A percentile compares a stretch with the other conserved stretches of the same genome.
These are phyloP conservation scores for Grifola frondosa DNA, from an alignment of 1,284 basidiomycete genomes.

Conservation along the genomic window DNA sequence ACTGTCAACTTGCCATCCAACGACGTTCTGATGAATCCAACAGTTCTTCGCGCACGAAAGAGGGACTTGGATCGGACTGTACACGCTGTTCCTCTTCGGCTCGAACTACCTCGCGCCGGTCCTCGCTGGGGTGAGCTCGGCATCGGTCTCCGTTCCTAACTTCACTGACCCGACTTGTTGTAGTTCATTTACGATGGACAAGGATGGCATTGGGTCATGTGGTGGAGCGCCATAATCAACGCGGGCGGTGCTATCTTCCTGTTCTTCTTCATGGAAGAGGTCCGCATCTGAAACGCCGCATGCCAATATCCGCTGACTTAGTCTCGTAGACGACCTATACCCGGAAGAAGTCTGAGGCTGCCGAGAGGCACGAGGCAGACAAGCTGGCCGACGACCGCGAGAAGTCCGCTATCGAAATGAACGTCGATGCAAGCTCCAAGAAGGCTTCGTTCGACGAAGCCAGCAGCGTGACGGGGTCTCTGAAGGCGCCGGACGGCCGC, in stretches of 20 bases:
- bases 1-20: background rate
- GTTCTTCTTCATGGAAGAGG: background rate
- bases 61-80: background rate
- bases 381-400: too few relatives aligned
- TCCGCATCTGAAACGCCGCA: background rate
- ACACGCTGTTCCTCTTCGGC: background rate
- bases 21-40: background rate
- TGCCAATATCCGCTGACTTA: too few relatives aligned
- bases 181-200: conserved; percentile 1
- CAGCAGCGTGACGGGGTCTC: background rate
- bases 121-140: background rate
- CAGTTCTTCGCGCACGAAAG: conserved; percentile 1
- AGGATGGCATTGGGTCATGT: conserved; percentile 2
- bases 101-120: conserved; percentile 1
- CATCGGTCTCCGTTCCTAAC: too few relatives aligned
- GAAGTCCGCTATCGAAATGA: too few relatives aligned
- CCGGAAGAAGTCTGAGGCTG: background rate
- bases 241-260: background rate
- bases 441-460: background rate
- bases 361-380: background rate
- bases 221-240: background rate
- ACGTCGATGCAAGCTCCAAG: too few relatives aligned
- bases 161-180: too few relatives aligned
- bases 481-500: background rate
- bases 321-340: background rate